Conservation (phyloP, 768 basidiomycete genomes). For the Collybiopsis confluens region DNA sequence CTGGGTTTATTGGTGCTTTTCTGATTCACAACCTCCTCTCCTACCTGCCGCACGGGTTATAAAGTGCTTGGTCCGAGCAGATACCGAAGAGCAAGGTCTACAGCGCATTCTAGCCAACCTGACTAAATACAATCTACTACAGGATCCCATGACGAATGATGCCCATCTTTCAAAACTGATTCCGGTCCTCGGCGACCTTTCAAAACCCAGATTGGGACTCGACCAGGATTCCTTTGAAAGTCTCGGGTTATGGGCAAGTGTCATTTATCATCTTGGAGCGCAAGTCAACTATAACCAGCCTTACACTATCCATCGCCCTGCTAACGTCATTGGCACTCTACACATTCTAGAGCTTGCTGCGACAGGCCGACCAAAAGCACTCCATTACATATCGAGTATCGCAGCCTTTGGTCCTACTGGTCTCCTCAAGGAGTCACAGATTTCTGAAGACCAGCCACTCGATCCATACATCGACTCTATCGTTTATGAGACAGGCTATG, state of each 20-base stretch:
- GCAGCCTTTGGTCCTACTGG: conserved; percentile 3
- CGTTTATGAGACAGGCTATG: conserved; percentile 1
- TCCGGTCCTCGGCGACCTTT: too few species aligned
- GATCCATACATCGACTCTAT: background rate
- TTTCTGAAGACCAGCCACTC: conserved; percentile 2
- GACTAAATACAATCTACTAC: too few species aligned
- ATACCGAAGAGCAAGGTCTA: background rate
- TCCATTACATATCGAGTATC: conserved; percentile 7
- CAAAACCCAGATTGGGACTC: too few species aligned
- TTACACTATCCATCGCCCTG: conserved; percentile 5
- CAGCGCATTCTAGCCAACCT: background rate
- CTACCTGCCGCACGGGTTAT: background rate
- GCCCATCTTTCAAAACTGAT: too few species aligned
- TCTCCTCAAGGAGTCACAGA: background rate
- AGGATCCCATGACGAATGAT: background rate
- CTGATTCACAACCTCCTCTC: background rate
- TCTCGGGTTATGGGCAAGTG: background rate
- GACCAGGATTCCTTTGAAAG: too few species aligned
- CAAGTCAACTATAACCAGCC: conserved; percentile 8
- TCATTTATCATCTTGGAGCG: conserved; percentile 7
- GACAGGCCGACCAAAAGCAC: background rate
- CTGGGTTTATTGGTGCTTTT: conserved; percentile 5
- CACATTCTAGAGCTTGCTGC: background rate
- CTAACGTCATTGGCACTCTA: conserved; percentile 5
- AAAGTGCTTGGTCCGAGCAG: background rate